These are phyloP conservation scores for Kwoniella mangroviensis DNA, from an alignment of 768 basidiomycete genomes.

Conservation along the genomic window DNA sequence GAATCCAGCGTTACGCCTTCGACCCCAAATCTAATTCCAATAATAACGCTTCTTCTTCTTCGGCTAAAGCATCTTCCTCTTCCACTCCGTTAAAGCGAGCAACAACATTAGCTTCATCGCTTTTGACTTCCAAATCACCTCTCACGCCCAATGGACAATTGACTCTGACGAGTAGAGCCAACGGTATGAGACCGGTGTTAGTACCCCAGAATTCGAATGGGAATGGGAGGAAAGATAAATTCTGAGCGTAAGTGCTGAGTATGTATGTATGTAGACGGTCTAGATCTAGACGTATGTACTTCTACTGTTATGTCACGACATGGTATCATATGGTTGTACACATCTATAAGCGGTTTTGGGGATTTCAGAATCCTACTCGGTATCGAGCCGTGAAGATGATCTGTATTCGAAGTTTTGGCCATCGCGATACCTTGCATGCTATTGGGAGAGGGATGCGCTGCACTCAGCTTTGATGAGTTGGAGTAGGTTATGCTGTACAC, in stretches of 20 bases:
- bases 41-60: neutral
- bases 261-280: neutral
- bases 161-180: constrained; percentile 1
- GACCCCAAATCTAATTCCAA: constrained; percentile 4
- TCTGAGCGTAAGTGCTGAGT: neutral
- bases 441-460: too few species aligned
- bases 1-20: constrained; percentile 18
- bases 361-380: too few species aligned
- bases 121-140: neutral
- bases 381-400: too few species aligned
- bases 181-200: constrained; percentile 13
- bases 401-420: too few species aligned
- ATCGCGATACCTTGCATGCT: too few species aligned
- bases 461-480: too few species aligned
- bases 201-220: constrained; percentile 8
- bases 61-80: constrained; percentile 1
- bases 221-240: constrained; percentile 11
- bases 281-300: constrained; percentile 4
- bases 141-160: constrained; percentile 7
- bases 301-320: neutral
- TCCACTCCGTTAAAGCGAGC: constrained; percentile 15
- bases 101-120: constrained; percentile 7
- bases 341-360: too few species aligned
- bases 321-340: neutral
- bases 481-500: too few species aligned